Evolutionary conservation across 2,329 filamentous ascomycete genomes (phyloP).

Genomic region (Penicillium sp.): DNA sequence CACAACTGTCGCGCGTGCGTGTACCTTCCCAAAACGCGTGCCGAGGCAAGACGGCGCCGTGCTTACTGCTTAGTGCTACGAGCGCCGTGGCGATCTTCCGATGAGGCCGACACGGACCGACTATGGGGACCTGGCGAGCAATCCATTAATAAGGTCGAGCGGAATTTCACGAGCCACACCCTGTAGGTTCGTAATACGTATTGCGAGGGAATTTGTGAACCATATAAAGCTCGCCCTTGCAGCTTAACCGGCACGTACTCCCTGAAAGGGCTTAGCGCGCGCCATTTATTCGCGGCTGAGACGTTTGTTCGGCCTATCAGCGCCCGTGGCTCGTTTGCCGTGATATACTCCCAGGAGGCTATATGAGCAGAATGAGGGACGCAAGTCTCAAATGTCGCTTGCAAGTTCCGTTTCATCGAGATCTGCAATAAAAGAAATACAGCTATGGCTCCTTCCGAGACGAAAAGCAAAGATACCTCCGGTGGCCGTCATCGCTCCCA

Average conservation of each 20-base stretch:
- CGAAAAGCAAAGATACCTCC: conserved; percentile 15
- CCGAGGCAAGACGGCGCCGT: conserved; percentile 3
- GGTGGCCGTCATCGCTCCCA: conserved; percentile 23
- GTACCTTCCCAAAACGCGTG: conserved; percentile 24
- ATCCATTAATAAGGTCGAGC: background rate
- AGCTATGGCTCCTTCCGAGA: conserved; percentile 14
- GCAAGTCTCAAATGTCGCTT: background rate
- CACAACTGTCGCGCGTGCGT: conserved; percentile 11
- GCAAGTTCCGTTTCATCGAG: conserved; percentile 5
- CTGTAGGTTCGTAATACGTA: background rate
- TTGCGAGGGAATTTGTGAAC: conserved; percentile 21
- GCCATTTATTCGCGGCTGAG: conserved; percentile 23
- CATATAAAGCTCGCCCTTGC: conserved; percentile 12
- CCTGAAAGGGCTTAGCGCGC: conserved; percentile 21
- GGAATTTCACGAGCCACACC: background rate
- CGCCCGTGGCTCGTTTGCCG: background rate
- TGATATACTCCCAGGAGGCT: conserved; percentile 8
- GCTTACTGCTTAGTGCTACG: background rate
- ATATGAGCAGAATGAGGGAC: conserved; percentile 20
- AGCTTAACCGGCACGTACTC: conserved; percentile 11
- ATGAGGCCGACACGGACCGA: conserved; percentile 1
- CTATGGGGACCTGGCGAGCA: background rate
- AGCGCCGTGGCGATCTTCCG: background rate
- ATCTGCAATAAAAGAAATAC: background rate
- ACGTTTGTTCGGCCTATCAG: conserved; percentile 28